Evolutionary conservation across 257 asterid genomes (phyloP), one percentile per base, ranked within the genome.

Genomic region (Gentiana dahurica): DNA sequence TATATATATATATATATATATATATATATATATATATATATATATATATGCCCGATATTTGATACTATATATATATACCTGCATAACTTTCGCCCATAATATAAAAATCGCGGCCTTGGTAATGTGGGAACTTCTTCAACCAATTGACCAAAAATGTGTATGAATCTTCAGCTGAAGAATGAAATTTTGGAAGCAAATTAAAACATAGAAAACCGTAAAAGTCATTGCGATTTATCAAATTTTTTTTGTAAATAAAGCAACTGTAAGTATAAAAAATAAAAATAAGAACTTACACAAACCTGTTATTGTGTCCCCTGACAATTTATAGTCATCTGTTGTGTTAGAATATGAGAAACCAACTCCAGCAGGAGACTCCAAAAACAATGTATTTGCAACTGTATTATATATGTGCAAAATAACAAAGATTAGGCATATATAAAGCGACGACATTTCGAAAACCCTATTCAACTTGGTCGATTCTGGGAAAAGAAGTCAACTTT

Each of bases 261-360:
- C 24, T 15, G 24, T 15, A 15, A 15, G 24, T 15, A 15, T 15
- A 15, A 15, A 15, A 15, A 15, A 15, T 15, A 15, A 15, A 15
- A 15, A 15, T 15, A 15, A 15, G 24, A 15, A 15, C 24, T 15
- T 15, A 15, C 24, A 15, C 24, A 15, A 15, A 15, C 24, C 24
- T 15, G 24, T 15, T 15, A 15, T 15, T 15, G 24, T 15, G 24
- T 15, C 24, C 24, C 24, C 24, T 81, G 69, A 0, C 2, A 43
- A 10, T 3, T 15, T 6, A 4, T 45, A 39, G 61, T 86, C 95
- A 0, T 61, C 15, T 7, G 93, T 73, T 11, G 77, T 83, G 67
- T 86, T 86, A 2, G 95, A 75, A 36, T 86, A 86, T 2, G 95
- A 86, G 64, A 86, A 86, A 12, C 95, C 95, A 2, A 86, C 95